Conservation (phyloP, 257 asterid genomes). For the Cruciata laevipes region DNA sequence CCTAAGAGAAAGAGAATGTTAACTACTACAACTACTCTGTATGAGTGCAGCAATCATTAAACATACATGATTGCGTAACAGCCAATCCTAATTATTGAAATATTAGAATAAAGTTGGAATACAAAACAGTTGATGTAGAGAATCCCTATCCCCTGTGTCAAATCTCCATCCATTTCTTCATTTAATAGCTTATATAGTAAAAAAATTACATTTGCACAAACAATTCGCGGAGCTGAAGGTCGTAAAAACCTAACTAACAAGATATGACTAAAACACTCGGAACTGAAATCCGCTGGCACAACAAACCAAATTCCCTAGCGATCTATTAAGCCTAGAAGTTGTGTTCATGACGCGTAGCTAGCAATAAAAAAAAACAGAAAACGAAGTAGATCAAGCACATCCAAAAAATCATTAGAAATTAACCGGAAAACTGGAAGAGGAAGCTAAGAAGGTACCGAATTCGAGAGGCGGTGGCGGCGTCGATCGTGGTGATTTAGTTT, state of each 20-base stretch:
- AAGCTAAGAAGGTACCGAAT: neutral
- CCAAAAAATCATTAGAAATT: neutral
- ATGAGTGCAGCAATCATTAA: neutral
- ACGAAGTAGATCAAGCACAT: slow-evolving; percentile 7
- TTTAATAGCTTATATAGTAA: neutral
- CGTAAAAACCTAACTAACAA: neutral
- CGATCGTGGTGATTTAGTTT: neutral
- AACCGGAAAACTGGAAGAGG: neutral
- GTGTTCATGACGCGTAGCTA: neutral
- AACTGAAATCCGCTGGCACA: neutral
- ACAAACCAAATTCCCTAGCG: neutral
- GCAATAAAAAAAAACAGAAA: neutral
- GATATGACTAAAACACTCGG: neutral
- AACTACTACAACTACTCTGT: neutral
- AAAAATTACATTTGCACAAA: neutral
- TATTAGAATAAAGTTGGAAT: neutral
- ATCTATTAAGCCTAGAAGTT: neutral
- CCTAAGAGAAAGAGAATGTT: slow-evolving; percentile 9
- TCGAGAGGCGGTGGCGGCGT: neutral
- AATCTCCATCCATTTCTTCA: neutral
- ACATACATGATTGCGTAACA: no score
- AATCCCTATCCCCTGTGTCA: neutral
- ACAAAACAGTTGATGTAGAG: neutral
- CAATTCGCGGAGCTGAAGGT: neutral
- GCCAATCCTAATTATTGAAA: no score